Conservation (phyloP, 169 alveolate genomes). For the Fabrea salina region DNA sequence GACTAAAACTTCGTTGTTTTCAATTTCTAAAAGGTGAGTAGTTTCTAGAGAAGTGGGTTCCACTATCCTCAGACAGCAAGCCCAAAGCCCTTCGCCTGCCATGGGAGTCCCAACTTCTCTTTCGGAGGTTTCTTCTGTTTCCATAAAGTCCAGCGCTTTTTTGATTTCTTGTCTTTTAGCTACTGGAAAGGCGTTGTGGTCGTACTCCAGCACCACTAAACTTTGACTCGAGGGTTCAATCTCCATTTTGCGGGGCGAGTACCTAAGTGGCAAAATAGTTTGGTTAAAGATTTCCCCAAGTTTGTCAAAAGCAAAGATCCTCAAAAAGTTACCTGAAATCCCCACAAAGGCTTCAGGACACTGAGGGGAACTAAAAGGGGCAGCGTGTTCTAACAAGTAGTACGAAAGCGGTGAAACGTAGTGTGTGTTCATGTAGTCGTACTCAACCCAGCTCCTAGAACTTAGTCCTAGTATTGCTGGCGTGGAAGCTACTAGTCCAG, state of each 20-base stretch:
- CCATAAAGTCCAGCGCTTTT: conserved; percentile 31
- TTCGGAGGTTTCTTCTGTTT: conserved; percentile 35
- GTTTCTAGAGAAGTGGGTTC: conserved; percentile 42
- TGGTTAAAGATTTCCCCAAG: conserved; percentile 55
- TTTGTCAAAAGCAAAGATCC: conserved; percentile 38
- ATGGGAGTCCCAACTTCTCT: conserved; percentile 44
- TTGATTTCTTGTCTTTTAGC: conserved; percentile 29
- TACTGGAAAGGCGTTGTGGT: conserved; percentile 38
- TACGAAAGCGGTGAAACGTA: conserved; percentile 64
- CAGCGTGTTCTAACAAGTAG: conserved; percentile 60
- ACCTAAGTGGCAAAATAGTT: conserved; percentile 37
- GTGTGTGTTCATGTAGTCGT: conserved; percentile 49
- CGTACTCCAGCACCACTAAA: conserved; percentile 47
- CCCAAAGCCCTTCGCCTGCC: conserved; percentile 49
- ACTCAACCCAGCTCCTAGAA: conserved; percentile 70
- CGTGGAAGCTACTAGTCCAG: conserved; percentile 48
- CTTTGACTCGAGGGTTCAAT: conserved; percentile 40
- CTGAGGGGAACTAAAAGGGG: conserved; percentile 51
- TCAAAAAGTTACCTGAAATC: conserved; percentile 4
- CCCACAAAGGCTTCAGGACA: conserved; percentile 66
- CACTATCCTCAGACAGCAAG: conserved; percentile 51
- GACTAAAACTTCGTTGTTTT: conserved; percentile 91
- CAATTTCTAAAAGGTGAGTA: neutral
- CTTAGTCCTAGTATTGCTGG: conserved; percentile 68
- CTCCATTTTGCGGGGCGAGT: conserved; percentile 55